Percentiles rank a stretch among this genome's conserved stretches.
phyloP scores from a whole-genome alignment of 2,329 filamentous ascomycete genomes.

The Chrysoporthe cubensis region DNA sequence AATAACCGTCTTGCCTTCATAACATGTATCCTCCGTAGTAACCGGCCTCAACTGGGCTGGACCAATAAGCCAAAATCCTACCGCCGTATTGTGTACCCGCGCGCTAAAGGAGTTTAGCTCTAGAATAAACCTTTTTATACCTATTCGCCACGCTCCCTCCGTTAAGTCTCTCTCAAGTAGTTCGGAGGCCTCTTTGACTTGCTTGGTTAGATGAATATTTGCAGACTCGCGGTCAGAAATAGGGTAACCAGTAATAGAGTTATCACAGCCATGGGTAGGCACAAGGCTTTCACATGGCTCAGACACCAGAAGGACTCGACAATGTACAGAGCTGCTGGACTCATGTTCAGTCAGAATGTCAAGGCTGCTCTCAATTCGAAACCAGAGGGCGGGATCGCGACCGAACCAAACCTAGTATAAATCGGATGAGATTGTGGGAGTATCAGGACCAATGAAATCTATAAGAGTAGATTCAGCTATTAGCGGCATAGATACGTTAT shows the following conservation, averaged over 20 bases:
- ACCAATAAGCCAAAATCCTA: neutral
- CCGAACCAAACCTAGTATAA: neutral
- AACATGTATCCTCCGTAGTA: neutral
- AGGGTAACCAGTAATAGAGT: neutral
- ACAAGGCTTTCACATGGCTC: neutral
- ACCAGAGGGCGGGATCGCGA: neutral
- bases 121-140: neutral
- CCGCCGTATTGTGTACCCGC: neutral
- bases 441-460: neutral
- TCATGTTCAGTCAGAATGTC: neutral
- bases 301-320: neutral
- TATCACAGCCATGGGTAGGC: neutral
- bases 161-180: neutral
- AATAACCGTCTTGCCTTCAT: neutral
- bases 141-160: neutral
- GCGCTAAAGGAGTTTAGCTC: neutral
- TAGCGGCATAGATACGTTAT: neutral
- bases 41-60: neutral
- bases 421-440: neutral
- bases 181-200: neutral
- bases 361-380: neutral
- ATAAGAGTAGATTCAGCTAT: neutral
- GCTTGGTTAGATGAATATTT: neutral
- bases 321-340: neutral
- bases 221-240: neutral